These are phyloP conservation scores for Ustanciosporium gigantosporum DNA, from an alignment of 1,284 basidiomycete genomes.

Conservation along the genomic window DNA sequence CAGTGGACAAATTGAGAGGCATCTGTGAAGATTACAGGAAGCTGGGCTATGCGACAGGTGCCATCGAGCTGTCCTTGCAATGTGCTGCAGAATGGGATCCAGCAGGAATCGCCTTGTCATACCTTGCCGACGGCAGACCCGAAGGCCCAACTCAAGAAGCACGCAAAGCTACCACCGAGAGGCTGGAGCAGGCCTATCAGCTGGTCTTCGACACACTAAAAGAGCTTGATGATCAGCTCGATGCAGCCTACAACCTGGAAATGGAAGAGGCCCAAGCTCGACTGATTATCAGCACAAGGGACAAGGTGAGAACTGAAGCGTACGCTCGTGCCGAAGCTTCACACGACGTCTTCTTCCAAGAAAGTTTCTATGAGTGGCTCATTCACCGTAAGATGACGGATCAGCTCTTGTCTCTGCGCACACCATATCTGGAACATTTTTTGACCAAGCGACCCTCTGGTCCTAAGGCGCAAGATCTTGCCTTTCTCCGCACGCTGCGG, in stretches of 20 bases:
- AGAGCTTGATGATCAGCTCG: constrained; percentile 70
- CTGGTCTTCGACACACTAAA: constrained; percentile 70
- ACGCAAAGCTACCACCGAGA: constrained; percentile 66
- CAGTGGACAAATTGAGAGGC: constrained; percentile 81
- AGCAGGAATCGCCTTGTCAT: constrained; percentile 65
- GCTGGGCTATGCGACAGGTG: constrained; percentile 79
- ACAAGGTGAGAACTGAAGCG: constrained; percentile 54
- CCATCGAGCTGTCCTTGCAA: constrained; percentile 80
- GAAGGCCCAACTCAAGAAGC: constrained; percentile 68
- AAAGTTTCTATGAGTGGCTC: constrained; percentile 90
- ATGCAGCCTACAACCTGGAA: constrained; percentile 35
- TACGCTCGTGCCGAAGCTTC: constrained; percentile 70
- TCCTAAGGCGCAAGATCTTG: constrained; percentile 14
- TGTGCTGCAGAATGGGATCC: constrained; percentile 82
- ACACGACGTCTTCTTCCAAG: constrained; percentile 91
- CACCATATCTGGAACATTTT: constrained; percentile 82
- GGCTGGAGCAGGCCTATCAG: constrained; percentile 70
- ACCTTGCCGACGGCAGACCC: constrained; percentile 69
- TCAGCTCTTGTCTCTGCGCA: constrained; percentile 72
- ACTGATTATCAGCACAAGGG: constrained; percentile 20
- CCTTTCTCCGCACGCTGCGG: constrained; percentile 64
- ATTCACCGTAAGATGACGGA: constrained; percentile 78
- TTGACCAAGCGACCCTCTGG: constrained; percentile 78
- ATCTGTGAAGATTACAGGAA: constrained; percentile 83
- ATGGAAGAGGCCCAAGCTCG: constrained; percentile 48